phyloP scores from a whole-genome alignment of 805 yeast genomes.

The Candida insectalens region DNA sequence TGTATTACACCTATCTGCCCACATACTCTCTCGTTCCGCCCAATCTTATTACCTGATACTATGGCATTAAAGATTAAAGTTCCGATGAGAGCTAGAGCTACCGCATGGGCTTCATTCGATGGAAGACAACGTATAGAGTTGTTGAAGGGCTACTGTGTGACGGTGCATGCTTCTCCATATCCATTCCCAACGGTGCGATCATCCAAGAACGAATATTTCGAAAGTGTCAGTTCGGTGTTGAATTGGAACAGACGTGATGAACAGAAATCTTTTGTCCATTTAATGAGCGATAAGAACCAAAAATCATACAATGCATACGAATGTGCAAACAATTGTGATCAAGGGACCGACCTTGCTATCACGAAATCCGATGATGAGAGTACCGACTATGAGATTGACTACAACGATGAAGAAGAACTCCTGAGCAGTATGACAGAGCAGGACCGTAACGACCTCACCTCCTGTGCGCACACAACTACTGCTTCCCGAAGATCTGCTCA shows the following conservation, averaged over 20 bases:
- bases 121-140: constrained; percentile 84
- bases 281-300: constrained; percentile 47
- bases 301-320: constrained; percentile 23
- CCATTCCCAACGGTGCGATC: constrained; percentile 91
- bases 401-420: constrained; percentile 16
- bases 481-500: too few relatives aligned
- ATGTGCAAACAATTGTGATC: constrained; percentile 3
- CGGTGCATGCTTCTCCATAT: constrained; percentile 76
- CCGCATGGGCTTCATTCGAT: constrained; percentile 97
- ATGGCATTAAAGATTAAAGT: constrained; percentile 77
- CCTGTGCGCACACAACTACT: too few relatives aligned
- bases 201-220: constrained; percentile 68
- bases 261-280: constrained; percentile 70
- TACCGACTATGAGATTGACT: constrained; percentile 23
- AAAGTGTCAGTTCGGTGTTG: constrained; percentile 73
- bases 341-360: constrained; percentile 15
- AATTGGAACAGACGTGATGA: constrained; percentile 92
- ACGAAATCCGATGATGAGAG: constrained; percentile 10
- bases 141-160: constrained; percentile 73
- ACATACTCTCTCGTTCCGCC: constrained; percentile 87
- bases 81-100: constrained; percentile 67
- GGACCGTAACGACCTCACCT: neutral
- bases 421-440: neutral
- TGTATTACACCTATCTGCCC: constrained; percentile 95
- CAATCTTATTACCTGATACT: constrained; percentile 88